phyloP scores from a whole-genome alignment of 2,329 filamentous ascomycete species.

The Talaromyces pinophilus region DNA sequence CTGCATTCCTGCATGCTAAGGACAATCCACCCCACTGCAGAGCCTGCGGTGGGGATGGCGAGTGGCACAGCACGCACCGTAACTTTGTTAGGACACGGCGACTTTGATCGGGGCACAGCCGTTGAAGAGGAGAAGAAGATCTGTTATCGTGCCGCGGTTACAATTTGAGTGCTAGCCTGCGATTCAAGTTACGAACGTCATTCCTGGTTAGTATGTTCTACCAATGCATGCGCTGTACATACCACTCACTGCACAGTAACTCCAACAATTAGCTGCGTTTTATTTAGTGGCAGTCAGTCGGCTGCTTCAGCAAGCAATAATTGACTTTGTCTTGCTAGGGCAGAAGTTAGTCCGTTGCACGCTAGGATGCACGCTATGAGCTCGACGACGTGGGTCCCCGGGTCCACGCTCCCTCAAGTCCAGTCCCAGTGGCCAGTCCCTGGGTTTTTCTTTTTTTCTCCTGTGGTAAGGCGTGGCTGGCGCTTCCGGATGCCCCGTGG shows the following conservation, averaged over 20 bases:
- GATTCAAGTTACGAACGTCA: not conserved
- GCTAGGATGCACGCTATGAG: constrained; percentile 4
- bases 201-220: not conserved
- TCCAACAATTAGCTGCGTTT: not conserved
- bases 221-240: not conserved
- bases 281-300: not conserved
- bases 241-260: not conserved
- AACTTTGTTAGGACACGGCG: constrained; percentile 1
- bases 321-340: constrained; percentile 6
- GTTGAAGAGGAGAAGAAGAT: not conserved
- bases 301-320: constrained; percentile 5
- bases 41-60: not conserved
- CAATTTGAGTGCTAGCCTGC: not conserved
- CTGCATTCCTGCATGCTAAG: constrained; percentile 1
- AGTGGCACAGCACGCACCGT: constrained; percentile 10
- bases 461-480: constrained; percentile 10
- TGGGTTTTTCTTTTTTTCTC: constrained; percentile 1
- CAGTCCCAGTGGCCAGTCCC: constrained; percentile 11
- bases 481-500: constrained; percentile 5
- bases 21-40: not conserved
- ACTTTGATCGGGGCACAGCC: constrained; percentile 4
- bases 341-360: constrained; percentile 5
- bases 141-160: not conserved
- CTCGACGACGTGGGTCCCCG: constrained; percentile 4
- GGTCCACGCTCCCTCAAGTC: constrained; percentile 11